Conservation (phyloP, 371 early-diverging fungal species). For the Mortierella sp. region DNA sequence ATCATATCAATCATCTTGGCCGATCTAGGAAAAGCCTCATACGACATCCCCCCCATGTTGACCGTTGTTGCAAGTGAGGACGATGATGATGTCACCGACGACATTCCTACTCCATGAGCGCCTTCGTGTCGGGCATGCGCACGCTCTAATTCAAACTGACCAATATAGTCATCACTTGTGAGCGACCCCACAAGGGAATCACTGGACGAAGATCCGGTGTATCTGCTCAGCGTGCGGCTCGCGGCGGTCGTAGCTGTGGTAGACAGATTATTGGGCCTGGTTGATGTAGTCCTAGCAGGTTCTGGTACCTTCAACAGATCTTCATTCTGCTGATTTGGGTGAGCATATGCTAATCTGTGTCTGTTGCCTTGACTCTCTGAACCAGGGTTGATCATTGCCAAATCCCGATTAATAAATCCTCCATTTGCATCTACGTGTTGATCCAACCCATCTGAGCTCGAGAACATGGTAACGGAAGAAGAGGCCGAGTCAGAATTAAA, state of each 20-base stretch:
- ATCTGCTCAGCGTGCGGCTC: not conserved
- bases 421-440: not conserved
- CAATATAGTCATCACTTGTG: slow-evolving; percentile 30
- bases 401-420: not conserved
- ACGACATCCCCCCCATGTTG: no score
- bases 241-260: slow-evolving; percentile 32
- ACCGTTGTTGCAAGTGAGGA: slow-evolving; percentile 8
- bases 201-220: not conserved
- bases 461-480: slow-evolving; percentile 16
- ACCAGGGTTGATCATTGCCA: no score
- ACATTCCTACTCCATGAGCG: not conserved
- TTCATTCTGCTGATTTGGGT: not conserved
- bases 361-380: no score
- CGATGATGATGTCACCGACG: not conserved
- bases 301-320: slow-evolving; percentile 20
- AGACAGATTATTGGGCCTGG: slow-evolving; percentile 3
- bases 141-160: slow-evolving; percentile 32
- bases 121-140: slow-evolving; percentile 9
- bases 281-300: slow-evolving; percentile 4
- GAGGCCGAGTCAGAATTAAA: slow-evolving; percentile 9
- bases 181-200: slow-evolving; percentile 20
- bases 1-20: slow-evolving; percentile 3
- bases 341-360: not conserved
- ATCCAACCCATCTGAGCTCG: slow-evolving; percentile 1
- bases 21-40: not conserved